phyloP scores from a whole-genome alignment of 495 filamentous ascomycete genomes.

The Talaromyces adpressus region DNA sequence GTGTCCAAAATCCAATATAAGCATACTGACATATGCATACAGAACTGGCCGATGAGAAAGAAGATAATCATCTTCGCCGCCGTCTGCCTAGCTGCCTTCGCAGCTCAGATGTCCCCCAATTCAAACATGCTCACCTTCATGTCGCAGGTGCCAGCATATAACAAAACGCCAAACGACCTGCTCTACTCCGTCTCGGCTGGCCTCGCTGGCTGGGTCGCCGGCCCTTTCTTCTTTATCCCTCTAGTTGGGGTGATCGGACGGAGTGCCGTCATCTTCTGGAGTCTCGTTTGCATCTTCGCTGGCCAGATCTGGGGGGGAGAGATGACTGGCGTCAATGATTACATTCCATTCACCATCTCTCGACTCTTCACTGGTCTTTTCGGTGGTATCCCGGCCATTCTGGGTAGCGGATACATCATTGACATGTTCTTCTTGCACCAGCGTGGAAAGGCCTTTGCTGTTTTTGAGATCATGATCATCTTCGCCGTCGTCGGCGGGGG shows the following conservation, averaged over 20 bases:
- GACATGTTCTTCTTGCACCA: slow-evolving; percentile 43
- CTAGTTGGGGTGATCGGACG: slow-evolving; percentile 31
- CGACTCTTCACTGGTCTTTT: slow-evolving; percentile 35
- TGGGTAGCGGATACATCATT: slow-evolving; percentile 33
- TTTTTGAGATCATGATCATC: slow-evolving; percentile 31
- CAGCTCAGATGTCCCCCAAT: slow-evolving; percentile 14
- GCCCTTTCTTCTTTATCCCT: slow-evolving; percentile 37
- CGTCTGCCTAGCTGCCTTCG: slow-evolving; percentile 20
- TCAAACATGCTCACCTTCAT: neutral
- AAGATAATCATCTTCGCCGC: slow-evolving; percentile 31
- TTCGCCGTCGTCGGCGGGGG: slow-evolving; percentile 36
- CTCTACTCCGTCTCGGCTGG: slow-evolving; percentile 30
- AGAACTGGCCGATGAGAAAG: slow-evolving; percentile 39
- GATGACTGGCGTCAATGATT: slow-evolving; percentile 35
- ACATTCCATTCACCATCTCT: slow-evolving; percentile 37
- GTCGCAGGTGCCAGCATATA: slow-evolving; percentile 17
- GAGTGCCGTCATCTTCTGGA: slow-evolving; percentile 39
- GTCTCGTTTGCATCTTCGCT: slow-evolving; percentile 23
- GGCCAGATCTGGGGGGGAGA: slow-evolving; percentile 34
- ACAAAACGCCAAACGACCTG: slow-evolving; percentile 21
- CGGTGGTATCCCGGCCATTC: slow-evolving; percentile 28
- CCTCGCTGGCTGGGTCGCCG: slow-evolving; percentile 32
- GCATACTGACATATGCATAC: neutral
- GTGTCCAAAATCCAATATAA: neutral
- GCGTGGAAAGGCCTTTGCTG: slow-evolving; percentile 36